A percentile compares a stretch with the other conserved stretches of the same genome.
Evolutionary conservation across 768 basidiomycete species (phyloP).

Genomic region (Hemileccinum impolitum): DNA sequence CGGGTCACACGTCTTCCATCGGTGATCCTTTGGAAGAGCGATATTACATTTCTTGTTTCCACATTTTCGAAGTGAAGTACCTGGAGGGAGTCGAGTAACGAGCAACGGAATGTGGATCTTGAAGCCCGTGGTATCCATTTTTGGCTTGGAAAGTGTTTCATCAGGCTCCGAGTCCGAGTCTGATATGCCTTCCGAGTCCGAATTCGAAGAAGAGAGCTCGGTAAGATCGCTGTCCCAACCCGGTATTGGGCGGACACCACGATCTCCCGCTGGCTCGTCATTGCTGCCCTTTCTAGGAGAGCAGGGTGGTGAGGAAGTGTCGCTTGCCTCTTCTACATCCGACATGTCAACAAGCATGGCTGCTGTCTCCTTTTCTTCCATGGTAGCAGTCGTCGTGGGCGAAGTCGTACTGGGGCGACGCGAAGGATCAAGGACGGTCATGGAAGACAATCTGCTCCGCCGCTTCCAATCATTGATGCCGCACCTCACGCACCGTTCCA

Average conservation of each 20-base stretch:
- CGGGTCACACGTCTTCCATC: conserved; percentile 42
- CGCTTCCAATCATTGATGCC: conserved; percentile 19
- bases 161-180: background rate
- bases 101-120: conserved; percentile 27
- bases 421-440: background rate
- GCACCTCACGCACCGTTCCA: conserved; percentile 21
- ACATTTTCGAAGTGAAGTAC: conserved; percentile 25
- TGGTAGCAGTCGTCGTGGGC: background rate
- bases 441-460: background rate
- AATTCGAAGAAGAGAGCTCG: conserved; percentile 13
- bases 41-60: conserved; percentile 33
- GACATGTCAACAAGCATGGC: background rate
- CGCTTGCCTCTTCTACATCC: conserved; percentile 1
- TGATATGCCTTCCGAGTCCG: conserved; percentile 3
- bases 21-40: conserved; percentile 30
- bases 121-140: background rate
- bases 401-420: background rate
- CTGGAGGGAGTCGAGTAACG: conserved; percentile 10
- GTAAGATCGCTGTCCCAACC: conserved; percentile 28
- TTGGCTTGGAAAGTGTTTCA: background rate
- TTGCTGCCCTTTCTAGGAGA: conserved; percentile 3
- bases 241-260: background rate
- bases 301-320: background rate
- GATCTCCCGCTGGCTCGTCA: background rate
- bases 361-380: background rate